Conservation (phyloP, 331 rosid species). For the Phaseolus coccineus region DNA sequence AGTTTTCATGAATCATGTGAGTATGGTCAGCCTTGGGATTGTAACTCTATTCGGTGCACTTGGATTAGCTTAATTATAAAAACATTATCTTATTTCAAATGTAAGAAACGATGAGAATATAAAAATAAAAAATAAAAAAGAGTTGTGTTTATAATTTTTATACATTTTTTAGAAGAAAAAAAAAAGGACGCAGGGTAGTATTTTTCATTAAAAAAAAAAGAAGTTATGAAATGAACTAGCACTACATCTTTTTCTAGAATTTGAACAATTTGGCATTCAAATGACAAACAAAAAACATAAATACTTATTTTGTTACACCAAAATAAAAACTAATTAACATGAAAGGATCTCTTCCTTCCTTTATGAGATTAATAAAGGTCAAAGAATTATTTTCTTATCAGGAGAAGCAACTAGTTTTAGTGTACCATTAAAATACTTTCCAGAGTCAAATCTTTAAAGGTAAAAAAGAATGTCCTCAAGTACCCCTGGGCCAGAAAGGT, state of each 20-base stretch:
- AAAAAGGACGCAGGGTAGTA: background rate
- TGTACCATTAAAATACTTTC: background rate
- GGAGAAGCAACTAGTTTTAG: background rate
- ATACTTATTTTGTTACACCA: background rate
- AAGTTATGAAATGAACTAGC: background rate
- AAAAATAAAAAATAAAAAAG: too few relatives aligned
- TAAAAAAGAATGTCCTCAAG: background rate
- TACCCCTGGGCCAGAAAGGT: background rate
- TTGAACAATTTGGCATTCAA: background rate
- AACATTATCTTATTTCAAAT: too few relatives aligned
- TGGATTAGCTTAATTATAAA: too few relatives aligned
- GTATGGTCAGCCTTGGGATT: background rate
- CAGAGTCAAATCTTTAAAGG: background rate
- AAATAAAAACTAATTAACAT: background rate
- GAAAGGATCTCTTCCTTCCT: background rate
- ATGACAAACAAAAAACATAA: background rate
- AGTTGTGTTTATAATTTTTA: too few relatives aligned
- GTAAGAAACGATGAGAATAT: background rate
- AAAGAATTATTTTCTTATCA: background rate
- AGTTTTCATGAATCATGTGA: too few relatives aligned
- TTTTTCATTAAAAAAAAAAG: background rate
- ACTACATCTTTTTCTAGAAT: background rate
- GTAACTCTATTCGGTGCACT: background rate
- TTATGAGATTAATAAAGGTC: background rate
- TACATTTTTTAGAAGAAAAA: too few relatives aligned